A percentile compares a stretch with the other conserved stretches of the same genome.
phyloP scores from a whole-genome alignment of 2,329 filamentous ascomycete genomes.

The Cladosporium cucumerinum region DNA sequence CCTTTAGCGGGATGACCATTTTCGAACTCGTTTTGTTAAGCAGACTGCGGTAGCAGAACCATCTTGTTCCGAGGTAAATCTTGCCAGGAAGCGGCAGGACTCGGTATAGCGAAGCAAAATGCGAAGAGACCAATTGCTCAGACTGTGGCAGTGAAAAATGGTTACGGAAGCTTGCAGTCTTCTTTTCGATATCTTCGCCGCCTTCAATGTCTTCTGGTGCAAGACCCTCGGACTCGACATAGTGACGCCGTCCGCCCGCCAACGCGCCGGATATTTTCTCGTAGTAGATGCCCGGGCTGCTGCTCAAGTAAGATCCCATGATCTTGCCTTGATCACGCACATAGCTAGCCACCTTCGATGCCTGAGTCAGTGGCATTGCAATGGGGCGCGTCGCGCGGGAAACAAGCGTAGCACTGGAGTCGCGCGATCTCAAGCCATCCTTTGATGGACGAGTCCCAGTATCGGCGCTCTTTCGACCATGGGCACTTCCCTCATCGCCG shows the following conservation, averaged over 20 bases:
- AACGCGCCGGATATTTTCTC: constrained; percentile 98
- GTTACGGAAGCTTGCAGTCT: constrained; percentile 70
- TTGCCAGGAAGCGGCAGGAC: constrained; percentile 93
- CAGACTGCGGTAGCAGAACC: constrained; percentile 89
- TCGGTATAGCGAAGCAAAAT: constrained; percentile 87
- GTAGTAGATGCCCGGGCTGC: constrained; percentile 92
- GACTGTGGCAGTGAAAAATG: constrained; percentile 85
- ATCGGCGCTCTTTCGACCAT: constrained; percentile 7
- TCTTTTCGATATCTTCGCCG: constrained; percentile 51
- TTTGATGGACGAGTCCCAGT: not conserved
- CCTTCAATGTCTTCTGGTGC: constrained; percentile 61
- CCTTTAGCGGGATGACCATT: constrained; percentile 81
- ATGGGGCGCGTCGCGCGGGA: constrained; percentile 10
- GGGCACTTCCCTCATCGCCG: constrained; percentile 4
- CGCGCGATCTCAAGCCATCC: constrained; percentile 20
- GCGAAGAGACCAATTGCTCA: constrained; percentile 82
- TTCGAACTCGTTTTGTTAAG: constrained; percentile 88
- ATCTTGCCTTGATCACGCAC: constrained; percentile 73
- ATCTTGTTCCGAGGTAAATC: constrained; percentile 84
- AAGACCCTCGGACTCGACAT: constrained; percentile 67
- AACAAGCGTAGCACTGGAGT: not conserved
- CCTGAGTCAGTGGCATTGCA: constrained; percentile 61
- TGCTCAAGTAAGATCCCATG: constrained; percentile 65
- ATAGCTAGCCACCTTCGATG: constrained; percentile 78
- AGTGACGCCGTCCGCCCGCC: constrained; percentile 86